A percentile compares a stretch with the other conserved stretches of the same genome.
Evolutionary conservation across 306 rosid species (phyloP).

Genomic region (Begonia peltatifolia): DNA sequence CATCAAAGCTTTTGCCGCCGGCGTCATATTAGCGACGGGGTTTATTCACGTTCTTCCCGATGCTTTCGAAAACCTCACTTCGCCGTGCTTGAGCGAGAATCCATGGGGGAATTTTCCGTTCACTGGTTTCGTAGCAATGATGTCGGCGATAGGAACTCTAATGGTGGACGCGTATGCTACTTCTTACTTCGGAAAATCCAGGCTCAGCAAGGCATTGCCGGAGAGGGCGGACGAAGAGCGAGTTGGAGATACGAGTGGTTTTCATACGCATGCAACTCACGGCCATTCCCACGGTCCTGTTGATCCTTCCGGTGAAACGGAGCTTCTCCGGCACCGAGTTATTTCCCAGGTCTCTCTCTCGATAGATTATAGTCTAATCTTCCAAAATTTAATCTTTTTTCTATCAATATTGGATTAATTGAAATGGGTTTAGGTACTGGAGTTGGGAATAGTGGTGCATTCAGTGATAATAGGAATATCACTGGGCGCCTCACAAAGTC

Average conservation of each 20-base stretch:
- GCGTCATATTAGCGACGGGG: conserved; percentile 61
- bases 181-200: conserved; percentile 24
- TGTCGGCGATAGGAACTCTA: conserved; percentile 51
- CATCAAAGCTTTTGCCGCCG: conserved; percentile 66
- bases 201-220: conserved; percentile 5
- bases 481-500: conserved; percentile 60
- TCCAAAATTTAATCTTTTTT: no score
- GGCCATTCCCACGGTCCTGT: conserved; percentile 53
- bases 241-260: not conserved
- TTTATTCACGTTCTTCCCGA: conserved; percentile 74
- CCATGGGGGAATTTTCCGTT: conserved; percentile 65
- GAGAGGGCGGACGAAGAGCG: conserved; percentile 15
- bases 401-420: no score
- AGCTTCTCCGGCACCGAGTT: conserved; percentile 58
- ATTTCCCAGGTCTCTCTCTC: conserved; percentile 41
- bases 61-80: conserved; percentile 33
- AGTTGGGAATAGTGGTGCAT: conserved; percentile 71
- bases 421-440: conserved; percentile 37
- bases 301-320: conserved; percentile 2
- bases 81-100: conserved; percentile 26
- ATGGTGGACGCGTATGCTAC: conserved; percentile 73
- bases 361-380: no score
- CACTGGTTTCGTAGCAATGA: conserved; percentile 79
- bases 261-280: conserved; percentile 57
- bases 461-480: conserved; percentile 73